Conservation (phyloP, 768 basidiomycete species). For the Fomitopsis serialis region DNA sequence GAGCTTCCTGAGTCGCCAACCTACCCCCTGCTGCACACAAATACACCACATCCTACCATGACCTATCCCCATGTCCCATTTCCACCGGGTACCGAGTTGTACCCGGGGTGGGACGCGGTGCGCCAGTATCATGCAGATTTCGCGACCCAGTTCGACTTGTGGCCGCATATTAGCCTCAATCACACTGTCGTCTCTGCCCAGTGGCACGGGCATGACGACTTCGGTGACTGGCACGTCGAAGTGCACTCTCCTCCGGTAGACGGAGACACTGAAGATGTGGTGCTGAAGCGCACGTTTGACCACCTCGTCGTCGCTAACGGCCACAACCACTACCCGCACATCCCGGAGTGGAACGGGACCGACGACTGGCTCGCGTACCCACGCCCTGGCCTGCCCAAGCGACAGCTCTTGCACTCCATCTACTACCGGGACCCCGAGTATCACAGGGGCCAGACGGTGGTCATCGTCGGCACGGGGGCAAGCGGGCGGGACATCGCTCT, state of each 20-base stretch:
- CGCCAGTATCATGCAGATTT: slow-evolving; percentile 42
- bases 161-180: slow-evolving; percentile 35
- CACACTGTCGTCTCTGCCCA: slow-evolving; percentile 36
- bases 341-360: slow-evolving; percentile 41
- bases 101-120: slow-evolving; percentile 41
- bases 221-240: slow-evolving; percentile 42
- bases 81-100: slow-evolving; percentile 44
- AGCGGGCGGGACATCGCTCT: slow-evolving; percentile 43
- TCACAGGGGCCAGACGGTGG: slow-evolving; percentile 37
- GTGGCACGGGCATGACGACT: slow-evolving; percentile 36
- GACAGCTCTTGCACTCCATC: slow-evolving; percentile 46
- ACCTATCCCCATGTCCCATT: slow-evolving; percentile 53
- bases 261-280: not conserved
- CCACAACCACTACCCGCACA: slow-evolving; percentile 46
- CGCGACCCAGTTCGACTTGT: slow-evolving; percentile 33
- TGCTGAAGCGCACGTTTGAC: slow-evolving; percentile 30
- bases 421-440: slow-evolving; percentile 44
- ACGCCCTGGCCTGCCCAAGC: slow-evolving; percentile 15
- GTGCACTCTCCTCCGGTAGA: slow-evolving; percentile 19
- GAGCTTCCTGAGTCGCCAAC: slow-evolving; percentile 47
- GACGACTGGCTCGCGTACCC: slow-evolving; percentile 40
- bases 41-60: slow-evolving; percentile 54
- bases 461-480: slow-evolving; percentile 45
- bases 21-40: slow-evolving; percentile 49
- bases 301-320: slow-evolving; percentile 55